phyloP scores from a whole-genome alignment of 2,329 filamentous ascomycete species.

The Colletotrichum theobromicola region DNA sequence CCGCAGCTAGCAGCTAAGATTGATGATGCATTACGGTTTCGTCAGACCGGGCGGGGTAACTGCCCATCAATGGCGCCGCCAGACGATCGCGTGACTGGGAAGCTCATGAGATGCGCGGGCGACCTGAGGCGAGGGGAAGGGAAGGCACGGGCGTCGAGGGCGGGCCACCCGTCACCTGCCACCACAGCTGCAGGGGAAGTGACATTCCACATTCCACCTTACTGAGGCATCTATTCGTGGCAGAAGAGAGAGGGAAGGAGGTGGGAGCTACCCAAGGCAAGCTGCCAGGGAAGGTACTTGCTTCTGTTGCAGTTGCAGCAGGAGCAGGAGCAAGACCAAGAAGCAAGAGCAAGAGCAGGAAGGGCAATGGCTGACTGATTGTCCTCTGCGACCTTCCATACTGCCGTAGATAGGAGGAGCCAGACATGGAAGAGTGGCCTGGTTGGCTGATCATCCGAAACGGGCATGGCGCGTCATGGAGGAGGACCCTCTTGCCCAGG shows the following conservation, averaged over 20 bases:
- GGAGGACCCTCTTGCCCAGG: background rate
- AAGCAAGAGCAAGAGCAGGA: background rate
- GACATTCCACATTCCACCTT: background rate
- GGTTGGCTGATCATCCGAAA: conserved; percentile 15
- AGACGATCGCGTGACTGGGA: conserved; percentile 20
- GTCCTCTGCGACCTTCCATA: no score
- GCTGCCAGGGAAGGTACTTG: background rate
- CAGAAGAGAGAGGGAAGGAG: background rate
- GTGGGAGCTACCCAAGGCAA: background rate
- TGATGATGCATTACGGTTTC: conserved; percentile 22
- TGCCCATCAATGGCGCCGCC: conserved; percentile 17
- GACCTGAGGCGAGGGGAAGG: background rate
- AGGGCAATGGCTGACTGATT: background rate
- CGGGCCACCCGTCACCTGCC: background rate
- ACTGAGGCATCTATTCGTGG: background rate
- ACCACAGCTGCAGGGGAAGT: background rate
- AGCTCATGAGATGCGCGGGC: background rate
- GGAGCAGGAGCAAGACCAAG: background rate
- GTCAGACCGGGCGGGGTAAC: conserved; percentile 23
- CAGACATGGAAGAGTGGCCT: background rate
- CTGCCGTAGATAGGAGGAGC: background rate
- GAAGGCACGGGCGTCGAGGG: background rate
- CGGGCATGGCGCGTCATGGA: background rate
- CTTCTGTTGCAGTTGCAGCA: background rate
- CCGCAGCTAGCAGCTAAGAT: background rate